Evolutionary conservation across 2,329 filamentous ascomycete genomes (phyloP), one percentile per base, ranked within the genome.

Genomic region (Sporothrix variecibatus): DNA sequence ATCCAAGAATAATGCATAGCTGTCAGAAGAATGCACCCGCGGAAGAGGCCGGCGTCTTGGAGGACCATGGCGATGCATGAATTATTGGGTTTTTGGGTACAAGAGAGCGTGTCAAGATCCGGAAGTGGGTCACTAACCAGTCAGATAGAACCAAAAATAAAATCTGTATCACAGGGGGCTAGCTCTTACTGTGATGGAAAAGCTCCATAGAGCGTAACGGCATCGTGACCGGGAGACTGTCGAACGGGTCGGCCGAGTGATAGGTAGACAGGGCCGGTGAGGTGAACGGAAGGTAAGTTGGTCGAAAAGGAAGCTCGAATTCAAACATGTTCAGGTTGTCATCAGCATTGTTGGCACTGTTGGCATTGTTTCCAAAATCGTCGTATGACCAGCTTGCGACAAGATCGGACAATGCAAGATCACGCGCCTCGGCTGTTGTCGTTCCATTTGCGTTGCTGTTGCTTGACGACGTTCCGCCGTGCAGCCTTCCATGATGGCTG

Each of bases 1-100:
- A 70, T 62, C 72, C 72, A 73, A 0, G 72, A 46, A n/a, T 70
- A 70, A 12, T 73, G 72, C 72, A 73, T 70, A 8, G 72, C 65
- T 1, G 72, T 2, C 20, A 70, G 17, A 3, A 73, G n/a, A 3
- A 70, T 53, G 2, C 40, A n/a, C 26, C 28, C 8, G 1, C 43
- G 72, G 3, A 62, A 51, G 6, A 64, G 51, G 2, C 40, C 49
- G 5, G 64, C 28, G 38, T 73, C 40, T 20, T 56, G 34, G 40
- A 58, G 43, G 3, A 38, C 34, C 51, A 31, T 20, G n/a, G 49
- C 34, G n/a, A 58, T 20, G 34, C 49, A 71, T 3, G 68, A 38
- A 5, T 58, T 49, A 34, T 58, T n/a, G 46, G 60, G 8, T 4
- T 38, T 15, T 56, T 62, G 17, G 72, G 40, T 4, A 53, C 53